These are phyloP conservation scores for Mycosphaerella sp. DNA, from an alignment of 2,329 filamentous ascomycete genomes.

Conservation along the genomic window DNA sequence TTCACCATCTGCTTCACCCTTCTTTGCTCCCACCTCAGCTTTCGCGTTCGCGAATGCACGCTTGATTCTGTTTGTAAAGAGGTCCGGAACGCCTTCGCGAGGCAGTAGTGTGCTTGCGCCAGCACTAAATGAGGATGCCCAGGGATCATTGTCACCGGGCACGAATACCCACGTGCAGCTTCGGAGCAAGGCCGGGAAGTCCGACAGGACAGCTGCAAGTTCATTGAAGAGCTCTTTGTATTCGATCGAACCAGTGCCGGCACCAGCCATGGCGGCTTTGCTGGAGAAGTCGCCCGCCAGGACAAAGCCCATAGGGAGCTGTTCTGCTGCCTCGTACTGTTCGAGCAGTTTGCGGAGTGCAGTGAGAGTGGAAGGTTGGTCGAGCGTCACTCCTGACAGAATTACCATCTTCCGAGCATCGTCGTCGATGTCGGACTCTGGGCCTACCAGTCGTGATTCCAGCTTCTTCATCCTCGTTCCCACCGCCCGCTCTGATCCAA, in stretches of 20 bases:
- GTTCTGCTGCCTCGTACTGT: slow-evolving; percentile 61
- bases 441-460: slow-evolving; percentile 58
- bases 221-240: slow-evolving; percentile 96
- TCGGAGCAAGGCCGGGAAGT: slow-evolving; percentile 75
- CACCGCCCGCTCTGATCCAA: slow-evolving; percentile 79
- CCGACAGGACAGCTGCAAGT: slow-evolving; percentile 71
- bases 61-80: slow-evolving; percentile 84
- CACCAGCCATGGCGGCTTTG: slow-evolving; percentile 54
- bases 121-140: slow-evolving; percentile 77
- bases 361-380: slow-evolving; percentile 72
- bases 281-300: slow-evolving; percentile 77
- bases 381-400: slow-evolving; percentile 78
- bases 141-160: slow-evolving; percentile 95
- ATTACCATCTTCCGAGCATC: slow-evolving; percentile 56
- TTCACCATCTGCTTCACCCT: slow-evolving; percentile 55
- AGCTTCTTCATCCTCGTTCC: slow-evolving; percentile 77
- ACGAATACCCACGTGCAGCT: slow-evolving; percentile 84
- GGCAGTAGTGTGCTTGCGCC: slow-evolving; percentile 67
- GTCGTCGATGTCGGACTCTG: slow-evolving; percentile 22
- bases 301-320: slow-evolving; percentile 66
- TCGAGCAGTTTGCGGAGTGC: slow-evolving; percentile 74
- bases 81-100: slow-evolving; percentile 65
- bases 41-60: slow-evolving; percentile 75
- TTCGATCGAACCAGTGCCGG: slow-evolving; percentile 74
- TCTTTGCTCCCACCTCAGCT: slow-evolving; percentile 51